Conservation (phyloP, 345 rosid species). For the Hypericum perforatum region DNA sequence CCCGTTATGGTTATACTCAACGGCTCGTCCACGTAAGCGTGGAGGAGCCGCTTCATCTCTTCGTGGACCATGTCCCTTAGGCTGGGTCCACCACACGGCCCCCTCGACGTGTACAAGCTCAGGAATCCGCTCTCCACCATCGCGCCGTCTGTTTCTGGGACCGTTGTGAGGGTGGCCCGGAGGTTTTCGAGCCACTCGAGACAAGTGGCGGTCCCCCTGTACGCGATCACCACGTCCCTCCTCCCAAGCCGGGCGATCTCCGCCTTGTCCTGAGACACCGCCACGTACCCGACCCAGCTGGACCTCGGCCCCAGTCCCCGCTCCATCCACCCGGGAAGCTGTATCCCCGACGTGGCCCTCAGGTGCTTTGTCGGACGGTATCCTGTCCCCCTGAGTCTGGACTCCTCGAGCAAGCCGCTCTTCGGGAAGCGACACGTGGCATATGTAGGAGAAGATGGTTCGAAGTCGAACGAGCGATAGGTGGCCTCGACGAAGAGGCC, state of each 20-base stretch:
- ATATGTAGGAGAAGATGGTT: constrained; percentile 20
- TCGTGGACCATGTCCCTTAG: constrained; percentile 51
- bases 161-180: constrained; percentile 55
- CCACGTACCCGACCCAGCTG: constrained; percentile 26
- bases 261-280: constrained; percentile 20
- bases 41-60: constrained; percentile 45
- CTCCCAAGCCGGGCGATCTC: constrained; percentile 23
- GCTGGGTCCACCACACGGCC: constrained; percentile 41
- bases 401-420: constrained; percentile 1
- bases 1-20: constrained; percentile 84
- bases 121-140: constrained; percentile 93
- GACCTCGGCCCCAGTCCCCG: constrained; percentile 1
- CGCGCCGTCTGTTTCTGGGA: constrained; percentile 25
- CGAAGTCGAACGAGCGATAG: constrained; percentile 19
- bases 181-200: constrained; percentile 29
- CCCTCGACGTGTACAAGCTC: constrained; percentile 59
- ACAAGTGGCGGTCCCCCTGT: constrained; percentile 23
- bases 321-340: constrained; percentile 17
- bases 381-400: constrained; percentile 12
- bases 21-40: constrained; percentile 44
- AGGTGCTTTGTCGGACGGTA: constrained; percentile 19
- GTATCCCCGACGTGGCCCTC: constrained; percentile 17
- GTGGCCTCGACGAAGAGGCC: constrained; percentile 21
- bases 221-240: constrained; percentile 24
- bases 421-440: constrained; percentile 15